Evolutionary conservation across 2,329 filamentous ascomycete genomes (phyloP).

Genomic region (Fusarium keratoplasticum): DNA sequence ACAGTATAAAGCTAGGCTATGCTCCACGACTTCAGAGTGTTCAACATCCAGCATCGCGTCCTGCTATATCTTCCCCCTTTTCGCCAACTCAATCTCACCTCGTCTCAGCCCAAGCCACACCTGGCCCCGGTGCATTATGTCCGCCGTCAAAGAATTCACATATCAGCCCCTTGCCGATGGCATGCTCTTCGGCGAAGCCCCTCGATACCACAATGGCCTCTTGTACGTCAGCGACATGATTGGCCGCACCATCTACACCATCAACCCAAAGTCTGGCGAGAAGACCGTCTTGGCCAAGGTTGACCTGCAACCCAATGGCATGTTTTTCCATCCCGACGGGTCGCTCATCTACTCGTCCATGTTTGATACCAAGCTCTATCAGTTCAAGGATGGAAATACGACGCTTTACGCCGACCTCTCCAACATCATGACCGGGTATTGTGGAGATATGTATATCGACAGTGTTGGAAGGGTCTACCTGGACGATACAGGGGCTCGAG

Average conservation of each 20-base stretch:
- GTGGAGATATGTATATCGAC: background rate
- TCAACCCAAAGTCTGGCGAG: background rate
- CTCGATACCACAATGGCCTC: background rate
- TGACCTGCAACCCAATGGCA: background rate
- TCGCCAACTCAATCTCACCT: background rate
- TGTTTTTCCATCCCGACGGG: background rate
- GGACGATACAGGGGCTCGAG: background rate
- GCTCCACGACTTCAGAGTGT: background rate
- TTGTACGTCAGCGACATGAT: background rate
- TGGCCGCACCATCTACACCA: background rate
- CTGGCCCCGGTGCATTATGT: background rate
- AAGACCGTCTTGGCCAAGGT: background rate
- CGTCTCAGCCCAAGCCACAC: background rate
- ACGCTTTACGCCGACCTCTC: background rate
- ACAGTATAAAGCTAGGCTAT: background rate
- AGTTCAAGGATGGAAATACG: background rate
- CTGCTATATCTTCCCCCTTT: background rate
- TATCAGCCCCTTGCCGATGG: background rate
- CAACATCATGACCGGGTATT: background rate
- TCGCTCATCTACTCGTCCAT: background rate
- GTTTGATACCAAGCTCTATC: background rate
- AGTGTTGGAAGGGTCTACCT: background rate
- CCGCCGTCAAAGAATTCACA: background rate
- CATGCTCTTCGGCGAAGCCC: background rate
- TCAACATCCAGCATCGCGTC: background rate